Evolutionary conservation across 108 stramenopile species (phyloP).

Genomic region (Fragilariopsis cylindrus): DNA sequence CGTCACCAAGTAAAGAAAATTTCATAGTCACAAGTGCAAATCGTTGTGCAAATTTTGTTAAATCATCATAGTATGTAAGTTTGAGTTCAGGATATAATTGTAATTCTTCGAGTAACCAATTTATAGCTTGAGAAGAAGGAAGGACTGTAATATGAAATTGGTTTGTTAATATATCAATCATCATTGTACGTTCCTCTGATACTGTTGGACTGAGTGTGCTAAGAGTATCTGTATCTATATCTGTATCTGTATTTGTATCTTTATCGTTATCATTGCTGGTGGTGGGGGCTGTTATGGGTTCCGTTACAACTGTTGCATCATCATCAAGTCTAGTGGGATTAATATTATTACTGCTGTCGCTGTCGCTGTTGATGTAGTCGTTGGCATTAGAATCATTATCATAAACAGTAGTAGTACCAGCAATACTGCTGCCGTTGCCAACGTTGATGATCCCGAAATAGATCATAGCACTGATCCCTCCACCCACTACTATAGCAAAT

Average conservation of each 20-base stretch:
- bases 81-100: background rate
- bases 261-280: background rate
- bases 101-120: constrained; percentile 18
- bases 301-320: background rate
- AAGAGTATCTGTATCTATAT: background rate
- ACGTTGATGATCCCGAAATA: constrained; percentile 2
- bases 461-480: background rate
- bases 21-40: background rate
- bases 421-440: background rate
- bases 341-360: background rate
- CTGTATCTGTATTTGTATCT: background rate
- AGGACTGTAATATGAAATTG: constrained; percentile 7
- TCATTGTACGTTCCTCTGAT: background rate
- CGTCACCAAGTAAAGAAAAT: background rate
- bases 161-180: background rate
- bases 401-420: background rate
- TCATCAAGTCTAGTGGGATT: background rate
- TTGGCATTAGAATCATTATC: background rate
- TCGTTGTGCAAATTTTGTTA: constrained; percentile 6
- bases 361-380: background rate
- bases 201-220: background rate
- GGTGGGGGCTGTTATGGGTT: background rate
- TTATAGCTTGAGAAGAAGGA: constrained; percentile 14
- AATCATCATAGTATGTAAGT: background rate
- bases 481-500: constrained; percentile 5